Evolutionary conservation across 192 early-diverging fungal genomes (phyloP).

Genomic region (Dissophora globulifera): DNA sequence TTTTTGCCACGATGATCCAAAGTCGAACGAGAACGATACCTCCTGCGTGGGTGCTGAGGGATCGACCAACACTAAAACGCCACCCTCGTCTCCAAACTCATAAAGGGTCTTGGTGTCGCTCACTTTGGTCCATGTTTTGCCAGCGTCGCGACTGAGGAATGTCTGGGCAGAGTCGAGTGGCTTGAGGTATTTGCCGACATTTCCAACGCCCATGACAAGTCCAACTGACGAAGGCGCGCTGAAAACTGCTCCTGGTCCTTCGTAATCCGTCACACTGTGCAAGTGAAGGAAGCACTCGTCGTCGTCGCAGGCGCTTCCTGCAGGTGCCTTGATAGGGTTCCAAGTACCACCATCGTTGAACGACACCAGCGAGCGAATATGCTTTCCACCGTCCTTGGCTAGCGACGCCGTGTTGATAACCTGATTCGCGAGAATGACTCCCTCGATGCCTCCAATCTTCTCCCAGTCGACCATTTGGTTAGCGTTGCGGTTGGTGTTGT

Average conservation of each 20-base stretch:
- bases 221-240: slow-evolving; percentile 79
- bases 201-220: slow-evolving; percentile 90
- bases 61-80: slow-evolving; percentile 78
- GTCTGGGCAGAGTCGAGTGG: slow-evolving; percentile 73
- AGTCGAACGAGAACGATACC: slow-evolving; percentile 80
- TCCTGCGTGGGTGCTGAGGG: slow-evolving; percentile 76
- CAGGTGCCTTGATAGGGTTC: slow-evolving; percentile 24
- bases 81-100: slow-evolving; percentile 95
- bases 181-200: slow-evolving; percentile 75
- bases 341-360: slow-evolving; percentile 84
- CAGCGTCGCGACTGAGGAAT: slow-evolving; percentile 87
- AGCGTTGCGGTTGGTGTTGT: slow-evolving; percentile 83
- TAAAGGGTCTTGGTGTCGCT: slow-evolving; percentile 72
- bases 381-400: slow-evolving; percentile 67
- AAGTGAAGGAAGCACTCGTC: slow-evolving; percentile 81
- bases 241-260: slow-evolving; percentile 69
- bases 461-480: slow-evolving; percentile 89
- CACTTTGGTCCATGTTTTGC: slow-evolving; percentile 83
- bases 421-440: slow-evolving; percentile 90
- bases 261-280: slow-evolving; percentile 78
- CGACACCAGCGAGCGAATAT: slow-evolving; percentile 79
- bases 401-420: slow-evolving; percentile 79
- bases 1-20: slow-evolving; percentile 78
- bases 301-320: slow-evolving; percentile 28
- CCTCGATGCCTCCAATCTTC: slow-evolving; percentile 88